phyloP scores from a whole-genome alignment of 352 stramenopile species.

The Pythium rishiriense region DNA sequence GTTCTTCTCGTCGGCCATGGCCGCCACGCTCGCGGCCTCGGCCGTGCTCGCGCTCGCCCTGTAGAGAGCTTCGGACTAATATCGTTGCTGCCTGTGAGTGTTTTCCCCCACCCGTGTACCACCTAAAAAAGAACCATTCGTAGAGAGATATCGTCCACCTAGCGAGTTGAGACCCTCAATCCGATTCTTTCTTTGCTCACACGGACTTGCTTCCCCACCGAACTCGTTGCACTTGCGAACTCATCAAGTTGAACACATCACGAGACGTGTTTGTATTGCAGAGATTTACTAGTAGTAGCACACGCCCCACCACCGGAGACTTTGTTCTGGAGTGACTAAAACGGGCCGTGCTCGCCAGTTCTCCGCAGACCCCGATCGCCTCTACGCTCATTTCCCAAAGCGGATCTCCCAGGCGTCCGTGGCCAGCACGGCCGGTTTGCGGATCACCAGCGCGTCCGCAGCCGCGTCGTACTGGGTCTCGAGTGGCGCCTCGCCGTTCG shows the following conservation, averaged over 20 bases:
- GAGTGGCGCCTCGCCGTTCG: slow-evolving; percentile 28
- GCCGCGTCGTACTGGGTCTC: slow-evolving; percentile 74
- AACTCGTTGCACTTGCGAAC: no score
- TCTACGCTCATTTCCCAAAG: slow-evolving; percentile 32
- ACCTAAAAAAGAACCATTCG: slow-evolving; percentile 1
- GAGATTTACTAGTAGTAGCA: no score
- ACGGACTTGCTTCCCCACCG: no score
- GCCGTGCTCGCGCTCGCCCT: slow-evolving; percentile 8
- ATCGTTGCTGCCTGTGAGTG: slow-evolving; percentile 1
- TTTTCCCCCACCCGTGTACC: slow-evolving; percentile 6
- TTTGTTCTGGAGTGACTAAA: no score
- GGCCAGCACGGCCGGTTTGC: slow-evolving; percentile 77
- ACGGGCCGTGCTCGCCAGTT: no score
- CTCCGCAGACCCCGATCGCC: no score
- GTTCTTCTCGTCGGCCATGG: slow-evolving; percentile 1
- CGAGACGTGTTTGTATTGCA: not conserved
- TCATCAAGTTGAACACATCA: no score
- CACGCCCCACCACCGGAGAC: no score
- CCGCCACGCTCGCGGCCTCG: slow-evolving; percentile 3
- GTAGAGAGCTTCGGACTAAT: slow-evolving; percentile 6
- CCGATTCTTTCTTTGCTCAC: not conserved
- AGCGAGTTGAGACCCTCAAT: not conserved
- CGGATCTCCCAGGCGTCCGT: slow-evolving; percentile 71
- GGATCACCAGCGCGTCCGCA: slow-evolving; percentile 71
- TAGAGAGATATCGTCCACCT: slow-evolving; percentile 5